Conservation (phyloP, 257 asterid species). For the Verbascum thapsus region DNA sequence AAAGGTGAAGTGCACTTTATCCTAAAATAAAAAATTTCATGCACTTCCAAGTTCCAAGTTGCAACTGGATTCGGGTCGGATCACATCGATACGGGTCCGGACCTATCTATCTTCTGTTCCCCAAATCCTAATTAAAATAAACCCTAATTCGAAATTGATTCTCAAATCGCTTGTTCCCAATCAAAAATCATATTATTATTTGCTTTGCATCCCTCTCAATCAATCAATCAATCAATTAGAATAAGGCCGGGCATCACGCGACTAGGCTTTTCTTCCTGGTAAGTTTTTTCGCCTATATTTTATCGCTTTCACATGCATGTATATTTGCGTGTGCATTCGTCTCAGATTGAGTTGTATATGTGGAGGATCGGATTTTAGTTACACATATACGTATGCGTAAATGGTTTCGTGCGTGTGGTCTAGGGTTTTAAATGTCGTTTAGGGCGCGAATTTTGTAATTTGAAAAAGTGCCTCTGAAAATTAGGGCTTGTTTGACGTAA, state of each 20-base stretch:
- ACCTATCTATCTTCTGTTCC: slow-evolving; percentile 26
- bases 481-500: slow-evolving; percentile 39
- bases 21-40: too few relatives aligned
- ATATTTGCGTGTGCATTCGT: background rate
- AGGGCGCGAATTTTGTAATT: slow-evolving; percentile 36
- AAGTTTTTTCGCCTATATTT: background rate
- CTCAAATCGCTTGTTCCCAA: slow-evolving; percentile 29
- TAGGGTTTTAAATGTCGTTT: slow-evolving; percentile 28
- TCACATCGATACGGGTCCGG: slow-evolving; percentile 31
- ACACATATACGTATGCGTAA: too few relatives aligned
- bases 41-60: slow-evolving; percentile 16
- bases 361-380: slow-evolving; percentile 20
- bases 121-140: slow-evolving; percentile 25
- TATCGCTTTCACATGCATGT: slow-evolving; percentile 4
- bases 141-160: slow-evolving; percentile 34
- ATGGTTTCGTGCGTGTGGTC: slow-evolving; percentile 21
- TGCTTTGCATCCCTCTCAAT: too few relatives aligned
- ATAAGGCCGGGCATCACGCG: slow-evolving; percentile 1
- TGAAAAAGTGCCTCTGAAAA: slow-evolving; percentile 21
- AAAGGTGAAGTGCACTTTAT: too few relatives aligned
- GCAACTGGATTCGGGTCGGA: slow-evolving; percentile 35
- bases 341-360: slow-evolving; percentile 11
- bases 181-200: slow-evolving; percentile 19
- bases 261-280: slow-evolving; percentile 1
- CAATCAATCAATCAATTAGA: slow-evolving; percentile 15